Conservation (phyloP, 2,329 filamentous ascomycete species). For the Coniochaeta prunicola region DNA sequence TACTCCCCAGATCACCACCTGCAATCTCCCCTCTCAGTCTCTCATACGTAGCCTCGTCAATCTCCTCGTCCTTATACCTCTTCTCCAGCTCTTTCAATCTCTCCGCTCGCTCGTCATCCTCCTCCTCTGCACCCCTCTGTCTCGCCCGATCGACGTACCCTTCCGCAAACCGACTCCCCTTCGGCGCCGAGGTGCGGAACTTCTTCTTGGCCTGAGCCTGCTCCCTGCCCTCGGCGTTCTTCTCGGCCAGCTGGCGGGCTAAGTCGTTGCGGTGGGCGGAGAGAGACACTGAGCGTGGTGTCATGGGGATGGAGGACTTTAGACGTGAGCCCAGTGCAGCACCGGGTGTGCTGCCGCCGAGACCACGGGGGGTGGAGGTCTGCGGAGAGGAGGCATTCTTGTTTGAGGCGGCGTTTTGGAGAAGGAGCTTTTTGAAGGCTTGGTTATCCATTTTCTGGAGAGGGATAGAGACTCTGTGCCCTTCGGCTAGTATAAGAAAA, state of each 20-base stretch:
- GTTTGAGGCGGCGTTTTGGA: conserved; percentile 35
- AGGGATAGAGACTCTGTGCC: too few species aligned
- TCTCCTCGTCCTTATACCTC: conserved; percentile 73
- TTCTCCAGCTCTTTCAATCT: conserved; percentile 75
- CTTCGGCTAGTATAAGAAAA: too few species aligned
- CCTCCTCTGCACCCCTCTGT: conserved; percentile 47
- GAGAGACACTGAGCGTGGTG: conserved; percentile 61
- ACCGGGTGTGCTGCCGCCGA: conserved; percentile 18
- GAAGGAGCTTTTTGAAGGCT: conserved; percentile 78
- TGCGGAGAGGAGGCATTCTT: conserved; percentile 27
- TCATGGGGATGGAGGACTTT: conserved; percentile 85
- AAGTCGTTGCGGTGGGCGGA: conserved; percentile 55
- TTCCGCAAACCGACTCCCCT: conserved; percentile 69
- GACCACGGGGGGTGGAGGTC: conserved; percentile 28
- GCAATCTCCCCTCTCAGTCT: conserved; percentile 68
- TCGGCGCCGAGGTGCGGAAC: conserved; percentile 72
- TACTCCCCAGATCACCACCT: conserved; percentile 72
- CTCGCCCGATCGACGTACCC: conserved; percentile 78
- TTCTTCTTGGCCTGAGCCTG: conserved; percentile 60
- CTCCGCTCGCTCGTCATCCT: conserved; percentile 48
- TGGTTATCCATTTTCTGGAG: conserved; percentile 94
- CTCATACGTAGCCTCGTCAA: conserved; percentile 74
- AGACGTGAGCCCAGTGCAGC: conserved; percentile 67
- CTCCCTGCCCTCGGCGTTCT: conserved; percentile 46
- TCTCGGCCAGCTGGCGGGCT: conserved; percentile 68